phyloP scores from a whole-genome alignment of 768 basidiomycete genomes.

The Suillus hirtellus region DNA sequence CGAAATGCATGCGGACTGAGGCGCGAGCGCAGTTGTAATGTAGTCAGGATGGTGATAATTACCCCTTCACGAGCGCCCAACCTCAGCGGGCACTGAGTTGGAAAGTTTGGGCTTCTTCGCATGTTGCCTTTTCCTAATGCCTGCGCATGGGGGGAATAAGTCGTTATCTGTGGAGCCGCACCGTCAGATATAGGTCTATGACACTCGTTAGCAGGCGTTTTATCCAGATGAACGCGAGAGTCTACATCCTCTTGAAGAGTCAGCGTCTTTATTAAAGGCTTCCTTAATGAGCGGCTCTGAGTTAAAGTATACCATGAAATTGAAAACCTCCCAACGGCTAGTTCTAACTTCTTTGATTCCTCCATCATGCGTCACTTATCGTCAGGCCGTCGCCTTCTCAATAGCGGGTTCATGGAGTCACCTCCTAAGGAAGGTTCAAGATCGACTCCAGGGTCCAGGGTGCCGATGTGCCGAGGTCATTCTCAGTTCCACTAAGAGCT shows the following conservation, averaged over 20 bases:
- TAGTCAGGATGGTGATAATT: neutral
- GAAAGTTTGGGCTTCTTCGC: neutral
- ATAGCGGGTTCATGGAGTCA: neutral
- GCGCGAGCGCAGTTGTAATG: neutral
- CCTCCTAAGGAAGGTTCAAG: neutral
- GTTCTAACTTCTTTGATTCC: neutral
- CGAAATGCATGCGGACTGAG: neutral
- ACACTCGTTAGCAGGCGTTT: neutral
- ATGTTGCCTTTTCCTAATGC: too few species aligned
- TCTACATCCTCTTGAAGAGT: neutral
- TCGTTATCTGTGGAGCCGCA: neutral
- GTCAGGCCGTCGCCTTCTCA: neutral
- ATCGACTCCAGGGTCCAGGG: neutral
- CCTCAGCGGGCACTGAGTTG: neutral
- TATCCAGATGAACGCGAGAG: neutral
- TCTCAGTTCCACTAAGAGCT: neutral
- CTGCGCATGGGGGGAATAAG: neutral
- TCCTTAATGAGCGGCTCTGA: neutral
- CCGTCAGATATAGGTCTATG: neutral
- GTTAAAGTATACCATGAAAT: neutral
- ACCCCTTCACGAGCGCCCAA: neutral
- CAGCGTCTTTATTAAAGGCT: neutral
- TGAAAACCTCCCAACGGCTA: neutral
- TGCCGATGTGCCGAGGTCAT: neutral
- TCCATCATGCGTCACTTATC: slow-evolving; percentile 5